Evolutionary conservation across 164 flowering plant species (phyloP).

Genomic region (Umbilicus rupestris): DNA sequence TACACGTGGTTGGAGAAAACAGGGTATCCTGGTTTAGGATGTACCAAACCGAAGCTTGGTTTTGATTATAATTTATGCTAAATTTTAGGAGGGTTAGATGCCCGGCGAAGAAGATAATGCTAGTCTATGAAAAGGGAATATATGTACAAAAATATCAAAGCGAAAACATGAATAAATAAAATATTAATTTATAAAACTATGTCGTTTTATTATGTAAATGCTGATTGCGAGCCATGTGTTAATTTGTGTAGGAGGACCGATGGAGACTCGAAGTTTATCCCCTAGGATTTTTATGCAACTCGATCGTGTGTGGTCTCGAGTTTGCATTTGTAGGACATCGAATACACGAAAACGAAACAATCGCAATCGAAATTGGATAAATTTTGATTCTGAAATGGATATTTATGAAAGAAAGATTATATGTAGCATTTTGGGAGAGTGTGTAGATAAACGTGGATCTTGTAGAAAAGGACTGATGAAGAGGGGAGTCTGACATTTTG

Average conservation of each 20-base stretch:
- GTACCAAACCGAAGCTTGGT: not conserved
- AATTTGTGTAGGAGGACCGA: not conserved
- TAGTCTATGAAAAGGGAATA: not conserved
- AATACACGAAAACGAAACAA: not conserved
- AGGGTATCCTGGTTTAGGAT: not conserved
- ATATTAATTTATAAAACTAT: too few relatives aligned
- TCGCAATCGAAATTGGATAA: not conserved
- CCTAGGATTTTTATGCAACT: not conserved
- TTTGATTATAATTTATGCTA: not conserved
- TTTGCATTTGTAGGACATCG: not conserved
- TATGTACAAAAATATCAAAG: not conserved
- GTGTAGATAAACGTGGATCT: too few relatives aligned
- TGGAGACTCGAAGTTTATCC: not conserved
- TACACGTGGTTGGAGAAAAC: slow-evolving; percentile 2
- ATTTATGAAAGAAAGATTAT: too few relatives aligned
- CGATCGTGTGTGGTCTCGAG: not conserved
- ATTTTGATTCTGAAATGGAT: not conserved
- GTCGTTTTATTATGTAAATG: too few relatives aligned
- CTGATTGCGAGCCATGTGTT: not conserved
- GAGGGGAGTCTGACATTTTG: too few relatives aligned
- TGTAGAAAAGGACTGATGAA: not conserved
- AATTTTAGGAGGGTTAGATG: not conserved
- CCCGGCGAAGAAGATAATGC: not conserved
- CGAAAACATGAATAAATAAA: too few relatives aligned
- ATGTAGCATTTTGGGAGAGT: too few relatives aligned